A percentile compares a stretch with the other conserved stretches of the same genome.
Evolutionary conservation across 1,284 basidiomycete species (phyloP).

Genomic region (Ganoderma lingzhi): DNA sequence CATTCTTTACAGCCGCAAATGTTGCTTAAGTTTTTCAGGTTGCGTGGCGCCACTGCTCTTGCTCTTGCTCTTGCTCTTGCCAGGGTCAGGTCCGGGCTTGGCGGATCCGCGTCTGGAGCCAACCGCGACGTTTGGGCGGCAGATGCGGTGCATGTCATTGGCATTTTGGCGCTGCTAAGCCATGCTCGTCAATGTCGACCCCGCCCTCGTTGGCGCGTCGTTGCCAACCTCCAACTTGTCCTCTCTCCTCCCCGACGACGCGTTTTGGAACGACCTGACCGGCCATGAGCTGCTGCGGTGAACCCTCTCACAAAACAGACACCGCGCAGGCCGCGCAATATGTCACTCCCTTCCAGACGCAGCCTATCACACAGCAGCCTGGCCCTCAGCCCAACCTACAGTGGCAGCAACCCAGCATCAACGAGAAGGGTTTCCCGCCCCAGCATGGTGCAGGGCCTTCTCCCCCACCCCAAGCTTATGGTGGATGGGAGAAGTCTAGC

Average conservation of each 20-base stretch:
- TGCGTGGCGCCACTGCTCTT: background rate
- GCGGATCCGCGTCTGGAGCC: no score
- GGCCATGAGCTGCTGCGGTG: slow-evolving; percentile 69
- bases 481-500: slow-evolving; percentile 37
- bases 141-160: slow-evolving; percentile 11
- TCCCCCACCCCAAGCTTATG: slow-evolving; percentile 50
- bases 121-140: slow-evolving; percentile 1
- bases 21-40: no score
- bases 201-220: slow-evolving; percentile 8
- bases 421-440: slow-evolving; percentile 47
- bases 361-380: slow-evolving; percentile 61
- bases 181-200: slow-evolving; percentile 2
- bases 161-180: slow-evolving; percentile 6
- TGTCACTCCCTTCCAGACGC: slow-evolving; percentile 32
- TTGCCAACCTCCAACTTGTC: slow-evolving; percentile 6
- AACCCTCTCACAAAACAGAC: slow-evolving; percentile 41
- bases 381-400: slow-evolving; percentile 36
- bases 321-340: slow-evolving; percentile 34
- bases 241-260: slow-evolving; percentile 11
- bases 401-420: slow-evolving; percentile 32
- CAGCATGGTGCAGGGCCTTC: slow-evolving; percentile 50
- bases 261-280: slow-evolving; percentile 19
- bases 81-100: no score
- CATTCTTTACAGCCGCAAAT: no score
- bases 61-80: no score